Evolutionary conservation across 306 rosid species (phyloP).

Genomic region (Vigna angularis): DNA sequence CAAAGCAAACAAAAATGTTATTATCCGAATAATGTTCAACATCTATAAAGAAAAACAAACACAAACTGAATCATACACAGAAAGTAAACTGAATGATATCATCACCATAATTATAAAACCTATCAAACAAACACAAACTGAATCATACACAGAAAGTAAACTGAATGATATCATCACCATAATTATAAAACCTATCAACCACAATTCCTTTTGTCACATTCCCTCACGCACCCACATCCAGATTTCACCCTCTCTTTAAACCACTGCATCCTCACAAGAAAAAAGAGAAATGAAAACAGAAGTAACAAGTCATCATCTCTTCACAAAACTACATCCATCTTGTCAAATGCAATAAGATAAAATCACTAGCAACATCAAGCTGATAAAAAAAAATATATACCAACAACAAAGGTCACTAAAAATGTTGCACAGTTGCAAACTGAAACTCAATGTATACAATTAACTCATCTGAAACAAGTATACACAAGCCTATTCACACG

Average conservation of each 20-base stretch:
- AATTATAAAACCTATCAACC: not conserved
- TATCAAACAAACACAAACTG: not conserved
- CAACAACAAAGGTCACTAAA: not conserved
- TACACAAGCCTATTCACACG: not conserved
- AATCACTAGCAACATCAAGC: not conserved
- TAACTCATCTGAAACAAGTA: not conserved
- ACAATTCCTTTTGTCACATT: not conserved
- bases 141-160: not conserved
- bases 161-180: not conserved
- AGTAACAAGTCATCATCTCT: not conserved
- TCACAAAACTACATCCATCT: not conserved
- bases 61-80: not conserved
- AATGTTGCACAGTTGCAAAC: not conserved
- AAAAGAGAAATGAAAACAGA: not conserved
- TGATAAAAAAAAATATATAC: too few species aligned
- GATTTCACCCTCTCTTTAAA: not conserved
- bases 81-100: too few species aligned
- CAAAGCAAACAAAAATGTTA: conserved; percentile 5
- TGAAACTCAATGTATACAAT: not conserved
- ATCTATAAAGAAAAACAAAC: not conserved
- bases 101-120: not conserved
- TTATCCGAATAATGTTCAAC: not conserved
- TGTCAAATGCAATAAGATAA: not conserved
- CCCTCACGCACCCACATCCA: not conserved
- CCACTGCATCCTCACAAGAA: not conserved